Conservation (phyloP, 768 basidiomycete genomes). For the Pleurotus cornucopiae region DNA sequence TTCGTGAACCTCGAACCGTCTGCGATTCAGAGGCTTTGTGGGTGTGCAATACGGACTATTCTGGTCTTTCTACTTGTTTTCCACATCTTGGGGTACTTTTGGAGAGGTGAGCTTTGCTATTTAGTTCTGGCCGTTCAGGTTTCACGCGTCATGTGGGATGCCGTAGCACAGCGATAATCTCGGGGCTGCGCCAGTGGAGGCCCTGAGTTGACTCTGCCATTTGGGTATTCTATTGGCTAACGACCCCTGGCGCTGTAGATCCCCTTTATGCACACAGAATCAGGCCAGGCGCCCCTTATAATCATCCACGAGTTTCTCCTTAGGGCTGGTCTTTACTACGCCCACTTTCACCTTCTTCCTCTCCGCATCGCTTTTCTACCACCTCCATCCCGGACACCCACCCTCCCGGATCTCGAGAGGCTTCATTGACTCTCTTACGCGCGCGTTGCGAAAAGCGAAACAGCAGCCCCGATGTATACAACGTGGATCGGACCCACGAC, state of each 20-base stretch:
- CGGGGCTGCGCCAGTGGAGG: not conserved
- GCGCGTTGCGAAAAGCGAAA: not conserved
- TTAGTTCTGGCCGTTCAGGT: not conserved
- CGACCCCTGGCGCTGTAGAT: not conserved
- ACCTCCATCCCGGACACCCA: too few species aligned
- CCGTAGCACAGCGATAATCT: conserved; percentile 7
- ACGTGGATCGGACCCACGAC: conserved; percentile 2
- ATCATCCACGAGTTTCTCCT: conserved; percentile 1
- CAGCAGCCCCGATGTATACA: not conserved
- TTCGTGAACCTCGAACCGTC: too few species aligned
- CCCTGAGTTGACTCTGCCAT: not conserved
- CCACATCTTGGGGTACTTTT: not conserved
- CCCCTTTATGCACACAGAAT: conserved; percentile 6
- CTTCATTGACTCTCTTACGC: too few species aligned
- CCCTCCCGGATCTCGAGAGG: too few species aligned
- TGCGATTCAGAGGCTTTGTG: too few species aligned
- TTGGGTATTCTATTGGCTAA: conserved; percentile 4
- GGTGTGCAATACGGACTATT: too few species aligned
- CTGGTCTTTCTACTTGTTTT: not conserved
- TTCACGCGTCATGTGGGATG: not conserved
- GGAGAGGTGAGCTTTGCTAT: conserved; percentile 1
- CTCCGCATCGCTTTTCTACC: not conserved
- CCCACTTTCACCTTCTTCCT: not conserved
- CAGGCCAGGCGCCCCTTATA: conserved; percentile 8
- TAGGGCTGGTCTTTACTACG: conserved; percentile 3